phyloP scores from a whole-genome alignment of 2,329 filamentous ascomycete genomes.

The Dactylonectria macrodidyma region DNA sequence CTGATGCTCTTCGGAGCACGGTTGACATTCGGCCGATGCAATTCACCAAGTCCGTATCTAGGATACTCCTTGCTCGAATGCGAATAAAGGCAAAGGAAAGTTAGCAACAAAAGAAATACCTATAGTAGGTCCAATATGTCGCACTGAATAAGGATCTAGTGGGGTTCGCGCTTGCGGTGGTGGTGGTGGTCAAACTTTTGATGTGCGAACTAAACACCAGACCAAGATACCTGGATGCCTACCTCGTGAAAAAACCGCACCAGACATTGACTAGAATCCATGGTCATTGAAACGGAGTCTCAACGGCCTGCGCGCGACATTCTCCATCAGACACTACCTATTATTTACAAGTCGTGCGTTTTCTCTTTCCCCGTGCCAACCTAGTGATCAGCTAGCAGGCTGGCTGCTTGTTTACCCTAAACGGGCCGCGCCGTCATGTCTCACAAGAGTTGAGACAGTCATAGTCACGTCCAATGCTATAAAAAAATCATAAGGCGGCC shows the following conservation, averaged over 20 bases:
- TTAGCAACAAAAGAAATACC: background rate
- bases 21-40: no score
- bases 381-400: background rate
- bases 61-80: background rate
- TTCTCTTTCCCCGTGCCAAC: background rate
- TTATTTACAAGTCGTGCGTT: background rate
- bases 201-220: background rate
- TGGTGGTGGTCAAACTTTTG: background rate
- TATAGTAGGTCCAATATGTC: background rate
- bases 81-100: background rate
- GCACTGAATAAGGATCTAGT: background rate
- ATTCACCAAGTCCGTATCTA: no score
- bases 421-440: conserved; percentile 1
- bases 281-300: background rate
- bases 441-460: background rate
- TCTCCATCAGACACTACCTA: background rate
- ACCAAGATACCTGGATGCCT: no score
- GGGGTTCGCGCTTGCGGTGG: background rate
- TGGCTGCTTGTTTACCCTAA: background rate
- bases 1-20: no score
- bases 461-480: background rate
- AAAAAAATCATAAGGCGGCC: background rate
- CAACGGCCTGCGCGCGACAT: background rate
- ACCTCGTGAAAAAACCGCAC: no score
- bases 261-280: background rate